Evolutionary conservation across 352 stramenopile genomes (phyloP).

Genomic region (Peronospora destructor): DNA sequence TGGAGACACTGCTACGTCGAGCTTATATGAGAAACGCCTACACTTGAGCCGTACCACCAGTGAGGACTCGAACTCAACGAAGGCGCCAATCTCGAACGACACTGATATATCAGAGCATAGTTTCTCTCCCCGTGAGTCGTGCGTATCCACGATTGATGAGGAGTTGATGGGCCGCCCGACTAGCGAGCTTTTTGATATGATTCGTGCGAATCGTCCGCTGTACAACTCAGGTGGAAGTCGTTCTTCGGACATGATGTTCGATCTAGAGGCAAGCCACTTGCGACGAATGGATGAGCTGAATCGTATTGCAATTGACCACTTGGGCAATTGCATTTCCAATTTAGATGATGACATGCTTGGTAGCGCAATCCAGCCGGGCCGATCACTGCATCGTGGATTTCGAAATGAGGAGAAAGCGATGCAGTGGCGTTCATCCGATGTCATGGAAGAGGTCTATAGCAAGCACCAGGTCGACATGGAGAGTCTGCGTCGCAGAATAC

Average conservation of each 20-base stretch:
- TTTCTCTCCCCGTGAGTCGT: conserved; percentile 19
- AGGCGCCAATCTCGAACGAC: conserved; percentile 20
- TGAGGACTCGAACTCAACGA: conserved; percentile 12
- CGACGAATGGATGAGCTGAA: conserved; percentile 55
- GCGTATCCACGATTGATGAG: conserved; percentile 33
- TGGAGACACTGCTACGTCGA: conserved; percentile 11
- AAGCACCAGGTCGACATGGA: conserved; percentile 45
- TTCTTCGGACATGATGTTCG: conserved; percentile 33
- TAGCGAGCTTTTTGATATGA: conserved; percentile 38
- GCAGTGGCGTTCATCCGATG: conserved; percentile 37
- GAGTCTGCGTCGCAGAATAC: conserved; percentile 34
- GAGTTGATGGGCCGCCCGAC: conserved; percentile 46
- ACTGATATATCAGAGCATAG: conserved; percentile 22
- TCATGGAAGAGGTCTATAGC: conserved; percentile 41
- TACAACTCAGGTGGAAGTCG: conserved; percentile 9
- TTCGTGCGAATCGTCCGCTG: conserved; percentile 30
- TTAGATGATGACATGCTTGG: conserved; percentile 27
- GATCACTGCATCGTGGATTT: conserved; percentile 11
- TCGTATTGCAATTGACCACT: conserved; percentile 39
- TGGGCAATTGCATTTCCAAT: conserved; percentile 40
- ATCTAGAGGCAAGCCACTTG: conserved; percentile 40
- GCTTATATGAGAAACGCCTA: conserved; percentile 16
- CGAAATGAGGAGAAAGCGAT: conserved; percentile 16
- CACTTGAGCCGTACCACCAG: conserved; percentile 12
- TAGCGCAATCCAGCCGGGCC: conserved; percentile 21